Conservation (phyloP, 352 stramenopile genomes). For the Phytopythium cucurbitacearum region DNA sequence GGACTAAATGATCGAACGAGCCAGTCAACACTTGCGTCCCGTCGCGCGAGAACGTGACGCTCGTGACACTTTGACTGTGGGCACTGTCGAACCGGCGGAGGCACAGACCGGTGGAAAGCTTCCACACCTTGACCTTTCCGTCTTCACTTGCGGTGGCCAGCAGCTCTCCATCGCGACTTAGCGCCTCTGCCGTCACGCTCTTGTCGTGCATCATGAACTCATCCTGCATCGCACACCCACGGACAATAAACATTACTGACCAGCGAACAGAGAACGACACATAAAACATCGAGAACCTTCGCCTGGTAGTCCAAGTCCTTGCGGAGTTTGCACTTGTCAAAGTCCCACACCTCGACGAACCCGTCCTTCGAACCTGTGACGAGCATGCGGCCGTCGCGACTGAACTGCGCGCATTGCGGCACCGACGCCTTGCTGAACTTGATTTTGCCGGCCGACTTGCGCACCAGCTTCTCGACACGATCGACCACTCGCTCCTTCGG, state of each 20-base stretch:
- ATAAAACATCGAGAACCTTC: slow-evolving; percentile 26
- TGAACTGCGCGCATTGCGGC: slow-evolving; percentile 86
- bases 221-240: slow-evolving; percentile 25
- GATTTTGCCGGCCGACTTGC: slow-evolving; percentile 75
- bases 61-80: slow-evolving; percentile 77
- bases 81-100: slow-evolving; percentile 87
- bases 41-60: slow-evolving; percentile 88
- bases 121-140: slow-evolving; percentile 92
- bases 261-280: neutral
- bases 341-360: slow-evolving; percentile 94
- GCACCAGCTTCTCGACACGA: slow-evolving; percentile 53
- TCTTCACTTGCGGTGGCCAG: slow-evolving; percentile 86
- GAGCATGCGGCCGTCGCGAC: slow-evolving; percentile 83
- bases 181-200: slow-evolving; percentile 82
- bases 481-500: slow-evolving; percentile 52
- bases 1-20: slow-evolving; percentile 86
- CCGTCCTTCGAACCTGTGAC: slow-evolving; percentile 93
- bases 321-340: slow-evolving; percentile 84
- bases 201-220: slow-evolving; percentile 93
- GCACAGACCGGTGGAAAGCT: slow-evolving; percentile 86
- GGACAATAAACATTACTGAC: neutral
- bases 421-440: slow-evolving; percentile 87
- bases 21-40: slow-evolving; percentile 88
- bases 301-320: slow-evolving; percentile 94
- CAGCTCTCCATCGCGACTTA: slow-evolving; percentile 84